Evolutionary conservation across 148 eudicot genomes (phyloP).

Genomic region (Rhododendron ovatum): DNA sequence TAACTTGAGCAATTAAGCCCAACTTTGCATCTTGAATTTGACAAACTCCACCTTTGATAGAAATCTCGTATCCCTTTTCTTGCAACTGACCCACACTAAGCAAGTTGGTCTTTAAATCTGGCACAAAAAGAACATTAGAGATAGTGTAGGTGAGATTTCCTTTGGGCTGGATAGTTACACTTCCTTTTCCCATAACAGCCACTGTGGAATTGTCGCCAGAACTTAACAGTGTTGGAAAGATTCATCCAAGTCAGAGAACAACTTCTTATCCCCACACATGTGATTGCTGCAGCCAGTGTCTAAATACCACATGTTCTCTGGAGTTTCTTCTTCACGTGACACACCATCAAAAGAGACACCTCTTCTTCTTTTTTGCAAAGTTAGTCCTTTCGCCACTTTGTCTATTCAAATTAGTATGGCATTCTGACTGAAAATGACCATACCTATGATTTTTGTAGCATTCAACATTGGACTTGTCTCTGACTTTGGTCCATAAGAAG

Average conservation of each 20-base stretch:
- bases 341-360: conserved; percentile 4
- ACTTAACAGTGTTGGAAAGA: conserved; percentile 15
- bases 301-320: neutral
- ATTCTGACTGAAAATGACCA: no score
- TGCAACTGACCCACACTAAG: conserved; percentile 13
- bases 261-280: conserved; percentile 6
- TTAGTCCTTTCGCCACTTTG: no score
- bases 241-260: conserved; percentile 16
- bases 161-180: no score
- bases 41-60: conserved; percentile 11
- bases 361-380: no score
- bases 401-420: no score
- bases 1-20: conserved; percentile 4
- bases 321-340: neutral
- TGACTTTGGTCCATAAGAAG: no score
- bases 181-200: no score
- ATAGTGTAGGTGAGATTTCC: conserved; percentile 1
- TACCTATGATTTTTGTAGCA: no score
- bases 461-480: no score
- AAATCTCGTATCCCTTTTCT: conserved; percentile 20
- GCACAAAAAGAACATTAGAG: conserved; percentile 25
- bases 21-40: neutral
- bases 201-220: neutral
- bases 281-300: neutral
- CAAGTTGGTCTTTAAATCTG: conserved; percentile 17